Evolutionary conservation across 2,329 filamentous ascomycete species (phyloP).

Genomic region (Penicillium sp.): DNA sequence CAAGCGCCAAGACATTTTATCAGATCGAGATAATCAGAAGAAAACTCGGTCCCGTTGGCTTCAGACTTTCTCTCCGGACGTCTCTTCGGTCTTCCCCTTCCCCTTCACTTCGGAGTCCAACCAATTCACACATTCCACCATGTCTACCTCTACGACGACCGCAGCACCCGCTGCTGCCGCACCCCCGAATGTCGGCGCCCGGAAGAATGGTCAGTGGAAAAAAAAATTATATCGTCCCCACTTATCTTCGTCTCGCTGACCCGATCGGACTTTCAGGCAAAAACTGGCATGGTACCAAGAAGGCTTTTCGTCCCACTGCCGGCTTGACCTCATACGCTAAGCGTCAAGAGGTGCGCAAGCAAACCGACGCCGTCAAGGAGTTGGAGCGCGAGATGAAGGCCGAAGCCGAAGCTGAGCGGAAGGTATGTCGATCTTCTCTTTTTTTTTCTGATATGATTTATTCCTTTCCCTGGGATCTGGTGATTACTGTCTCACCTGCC

Average conservation of each 20-base stretch:
- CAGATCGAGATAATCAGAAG: slow-evolving; percentile 42
- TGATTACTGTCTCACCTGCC: not conserved
- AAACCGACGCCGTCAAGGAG: slow-evolving; percentile 77
- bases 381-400: slow-evolving; percentile 95
- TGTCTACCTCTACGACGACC: slow-evolving; percentile 46
- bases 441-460: not conserved
- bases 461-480: not conserved
- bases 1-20: slow-evolving; percentile 43
- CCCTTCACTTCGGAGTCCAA: not conserved
- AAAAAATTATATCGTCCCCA: slow-evolving; percentile 9
- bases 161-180: slow-evolving; percentile 23
- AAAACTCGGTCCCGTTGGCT: slow-evolving; percentile 10
- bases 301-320: slow-evolving; percentile 78
- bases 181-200: slow-evolving; percentile 62
- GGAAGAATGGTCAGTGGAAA: slow-evolving; percentile 71
- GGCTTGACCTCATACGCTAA: slow-evolving; percentile 79
- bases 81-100: not conserved
- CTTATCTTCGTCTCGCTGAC: slow-evolving; percentile 16
- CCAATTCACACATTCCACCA: slow-evolving; percentile 29
- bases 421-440: slow-evolving; percentile 57
- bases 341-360: slow-evolving; percentile 69
- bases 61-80: not conserved
- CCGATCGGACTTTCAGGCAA: slow-evolving; percentile 65
- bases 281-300: slow-evolving; percentile 85
- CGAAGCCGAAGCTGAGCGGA: slow-evolving; percentile 86